These are phyloP conservation scores for Luvunga scandens DNA, from an alignment of 345 rosid genomes.

Conservation along the genomic window DNA sequence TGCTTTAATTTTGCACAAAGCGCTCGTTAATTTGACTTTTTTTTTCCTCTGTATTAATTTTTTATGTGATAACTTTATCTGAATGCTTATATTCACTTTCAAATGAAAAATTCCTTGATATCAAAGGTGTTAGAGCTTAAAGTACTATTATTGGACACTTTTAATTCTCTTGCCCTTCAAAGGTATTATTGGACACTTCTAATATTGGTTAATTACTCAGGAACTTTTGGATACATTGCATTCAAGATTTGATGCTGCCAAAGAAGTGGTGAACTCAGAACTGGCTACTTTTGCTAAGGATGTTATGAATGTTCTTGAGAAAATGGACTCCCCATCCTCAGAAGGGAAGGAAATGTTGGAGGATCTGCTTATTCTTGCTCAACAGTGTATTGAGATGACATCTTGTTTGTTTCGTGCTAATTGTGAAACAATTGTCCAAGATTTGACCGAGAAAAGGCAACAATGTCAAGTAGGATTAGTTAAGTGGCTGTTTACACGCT, in stretches of 20 bases:
- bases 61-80: background rate
- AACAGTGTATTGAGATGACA: conserved; percentile 56
- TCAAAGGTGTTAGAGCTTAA: background rate
- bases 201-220: conserved; percentile 25
- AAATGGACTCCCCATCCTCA: conserved; percentile 46
- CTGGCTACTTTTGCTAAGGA: conserved; percentile 54
- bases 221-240: conserved; percentile 65
- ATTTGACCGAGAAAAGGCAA: conserved; percentile 64
- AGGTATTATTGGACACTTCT: too few species aligned
- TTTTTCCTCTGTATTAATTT: background rate
- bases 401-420: conserved; percentile 54
- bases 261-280: conserved; percentile 59
- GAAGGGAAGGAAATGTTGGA: conserved; percentile 56
- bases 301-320: conserved; percentile 51
- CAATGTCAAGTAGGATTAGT: conserved; percentile 59
- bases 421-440: conserved; percentile 71
- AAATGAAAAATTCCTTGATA: background rate
- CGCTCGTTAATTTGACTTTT: background rate
- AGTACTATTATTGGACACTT: background rate
- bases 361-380: conserved; percentile 55
- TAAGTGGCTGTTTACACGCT: conserved; percentile 68
- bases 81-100: background rate
- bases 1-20: background rate
- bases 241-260: conserved; percentile 73
- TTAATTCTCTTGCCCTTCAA: background rate